These are phyloP conservation scores for Magnusiomyces fungicola DNA, from an alignment of 1,139 yeast genomes.

Conservation along the genomic window DNA sequence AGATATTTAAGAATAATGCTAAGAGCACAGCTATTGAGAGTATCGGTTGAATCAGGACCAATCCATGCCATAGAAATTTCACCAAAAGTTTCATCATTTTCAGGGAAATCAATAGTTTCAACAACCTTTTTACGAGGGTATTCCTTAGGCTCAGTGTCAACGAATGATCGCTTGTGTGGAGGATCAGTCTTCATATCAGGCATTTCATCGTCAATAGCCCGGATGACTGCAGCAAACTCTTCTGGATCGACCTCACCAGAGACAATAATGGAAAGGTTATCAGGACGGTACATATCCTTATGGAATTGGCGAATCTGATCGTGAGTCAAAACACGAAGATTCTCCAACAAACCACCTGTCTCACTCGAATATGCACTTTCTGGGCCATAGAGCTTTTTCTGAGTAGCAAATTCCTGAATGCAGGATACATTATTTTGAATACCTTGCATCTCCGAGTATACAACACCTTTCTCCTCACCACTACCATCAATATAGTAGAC, in stretches of 20 bases:
- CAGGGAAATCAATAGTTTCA: slow-evolving; percentile 71
- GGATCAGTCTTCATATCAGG: slow-evolving; percentile 37
- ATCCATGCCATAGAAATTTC: slow-evolving; percentile 72
- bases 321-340: slow-evolving; percentile 64
- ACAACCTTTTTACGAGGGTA: slow-evolving; percentile 35
- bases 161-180: slow-evolving; percentile 56
- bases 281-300: slow-evolving; percentile 63
- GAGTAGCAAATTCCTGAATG: slow-evolving; percentile 54
- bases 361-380: slow-evolving; percentile 82
- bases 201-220: slow-evolving; percentile 54
- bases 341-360: slow-evolving; percentile 85
- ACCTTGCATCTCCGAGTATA: slow-evolving; percentile 96
- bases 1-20: slow-evolving; percentile 70
- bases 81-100: slow-evolving; percentile 78
- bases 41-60: slow-evolving; percentile 60
- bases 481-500: slow-evolving; percentile 91
- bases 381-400: slow-evolving; percentile 50
- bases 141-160: slow-evolving; percentile 54
- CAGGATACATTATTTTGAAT: slow-evolving; percentile 78
- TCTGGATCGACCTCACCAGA: slow-evolving; percentile 76
- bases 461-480: slow-evolving; percentile 93
- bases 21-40: slow-evolving; percentile 54
- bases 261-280: slow-evolving; percentile 72
- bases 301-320: slow-evolving; percentile 75
- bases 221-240: slow-evolving; percentile 57